Base-by-base conservation (phyloP, 2,329 filamentous ascomycete species). In the Talaromyces amestolkiae region DNA sequence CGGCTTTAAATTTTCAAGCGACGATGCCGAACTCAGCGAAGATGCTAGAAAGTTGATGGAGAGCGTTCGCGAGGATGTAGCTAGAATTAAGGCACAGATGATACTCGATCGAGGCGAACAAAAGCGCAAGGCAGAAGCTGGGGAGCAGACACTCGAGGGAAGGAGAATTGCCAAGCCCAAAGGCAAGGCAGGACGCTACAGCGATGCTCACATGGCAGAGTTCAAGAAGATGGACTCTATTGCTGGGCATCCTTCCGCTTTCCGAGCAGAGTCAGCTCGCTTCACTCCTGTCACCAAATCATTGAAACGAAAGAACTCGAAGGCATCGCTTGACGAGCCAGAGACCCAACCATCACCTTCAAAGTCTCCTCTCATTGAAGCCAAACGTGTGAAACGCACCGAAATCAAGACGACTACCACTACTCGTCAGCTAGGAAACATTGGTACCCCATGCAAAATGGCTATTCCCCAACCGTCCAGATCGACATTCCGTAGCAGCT, bases 201-300 rank as follows among this genome's bases (percentile, higher is more conserved):
- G 92, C 75, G 89, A 92, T 68, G 88, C 87, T 43, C 94, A 98
- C 76, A 90, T 91, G 86, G 88, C 89, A 59, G 87, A 94, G 73
- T 97, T 98, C 81, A 92, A 92, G 79, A 98, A 96, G 83, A 97
- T 98, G 94, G 93, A 97, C 75, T 97, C 93, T 1, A 97, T 98
- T 73, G 91, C 88, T 51, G 89, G 89, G 68, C 93, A 97, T 75
- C 84, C 92, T 9, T 96, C 93, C 11, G 86, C 89, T 17, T 95
- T 84, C 80, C 70, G 87, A 81, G 74, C 78, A 77, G 61, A 80
- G 74, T 70, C 81, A 73, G 72, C 82, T 62, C 78, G 76, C 60
- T 76, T 78, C 68, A 75, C 78, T 67, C 73, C 77, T 22, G 76
- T 77, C 17, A 72, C 69, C 22, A 79, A 80, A 66, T 75, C 77